Conservation (phyloP, 352 stramenopile species). For the Phytopythium cucurbitacearum region DNA sequence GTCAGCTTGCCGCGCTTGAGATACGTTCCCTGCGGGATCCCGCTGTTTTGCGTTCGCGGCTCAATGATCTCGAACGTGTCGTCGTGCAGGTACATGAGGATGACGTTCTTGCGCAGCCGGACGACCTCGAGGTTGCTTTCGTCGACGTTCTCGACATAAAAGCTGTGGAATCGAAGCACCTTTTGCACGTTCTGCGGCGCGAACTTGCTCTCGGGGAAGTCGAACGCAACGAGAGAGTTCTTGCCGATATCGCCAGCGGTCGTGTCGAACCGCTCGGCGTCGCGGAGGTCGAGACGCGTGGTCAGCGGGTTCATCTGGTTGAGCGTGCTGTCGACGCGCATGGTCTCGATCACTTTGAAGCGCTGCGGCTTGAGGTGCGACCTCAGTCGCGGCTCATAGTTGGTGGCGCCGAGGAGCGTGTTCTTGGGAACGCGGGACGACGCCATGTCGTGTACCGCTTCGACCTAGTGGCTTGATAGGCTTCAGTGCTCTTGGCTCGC, state of each 20-base stretch:
- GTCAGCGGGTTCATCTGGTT: slow-evolving; percentile 55
- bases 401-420: slow-evolving; percentile 64
- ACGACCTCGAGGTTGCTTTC: slow-evolving; percentile 81
- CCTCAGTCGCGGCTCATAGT: slow-evolving; percentile 62
- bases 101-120: slow-evolving; percentile 65
- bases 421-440: slow-evolving; percentile 56
- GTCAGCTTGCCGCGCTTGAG: slow-evolving; percentile 71
- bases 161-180: slow-evolving; percentile 83
- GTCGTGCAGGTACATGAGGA: slow-evolving; percentile 82
- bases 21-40: slow-evolving; percentile 84
- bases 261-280: slow-evolving; percentile 54
- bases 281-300: slow-evolving; percentile 50
- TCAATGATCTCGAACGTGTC: slow-evolving; percentile 90
- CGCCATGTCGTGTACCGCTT: slow-evolving; percentile 20
- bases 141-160: slow-evolving; percentile 80
- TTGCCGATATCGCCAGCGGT: slow-evolving; percentile 59
- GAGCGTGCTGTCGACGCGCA: slow-evolving; percentile 65
- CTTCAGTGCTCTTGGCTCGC: too few species aligned
- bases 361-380: slow-evolving; percentile 75
- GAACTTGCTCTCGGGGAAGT: slow-evolving; percentile 67
- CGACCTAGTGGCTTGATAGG: too few species aligned
- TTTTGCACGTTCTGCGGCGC: slow-evolving; percentile 75
- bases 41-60: slow-evolving; percentile 72
- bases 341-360: slow-evolving; percentile 67
- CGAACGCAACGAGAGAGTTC: slow-evolving; percentile 8